phyloP scores from a whole-genome alignment of 1,284 basidiomycete species.

The Peniophora sp. region DNA sequence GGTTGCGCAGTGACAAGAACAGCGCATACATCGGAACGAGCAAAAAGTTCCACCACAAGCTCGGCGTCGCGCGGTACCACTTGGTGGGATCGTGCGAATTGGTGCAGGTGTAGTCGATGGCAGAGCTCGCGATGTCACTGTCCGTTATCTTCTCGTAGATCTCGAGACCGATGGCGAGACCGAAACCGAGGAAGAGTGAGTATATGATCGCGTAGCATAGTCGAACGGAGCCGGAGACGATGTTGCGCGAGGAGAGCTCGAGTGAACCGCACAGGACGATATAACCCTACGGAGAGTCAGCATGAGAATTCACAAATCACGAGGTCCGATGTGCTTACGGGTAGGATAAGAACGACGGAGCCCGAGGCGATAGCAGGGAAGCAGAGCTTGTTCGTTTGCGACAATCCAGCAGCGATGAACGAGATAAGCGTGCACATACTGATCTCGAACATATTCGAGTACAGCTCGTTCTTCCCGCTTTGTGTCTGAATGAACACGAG shows the following conservation, averaged over 20 bases:
- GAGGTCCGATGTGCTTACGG: constrained; percentile 42
- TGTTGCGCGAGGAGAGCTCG: constrained; percentile 73
- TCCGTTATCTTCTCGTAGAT: constrained; percentile 53
- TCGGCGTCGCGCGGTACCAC: constrained; percentile 55
- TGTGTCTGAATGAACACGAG: constrained; percentile 73
- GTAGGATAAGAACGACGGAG: constrained; percentile 84
- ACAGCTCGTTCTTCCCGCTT: constrained; percentile 74
- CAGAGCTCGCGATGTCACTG: constrained; percentile 31
- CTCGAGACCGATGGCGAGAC: constrained; percentile 72
- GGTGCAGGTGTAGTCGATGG: constrained; percentile 53
- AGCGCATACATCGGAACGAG: constrained; percentile 76
- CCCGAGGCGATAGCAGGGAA: constrained; percentile 82
- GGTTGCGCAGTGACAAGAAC: constrained; percentile 70
- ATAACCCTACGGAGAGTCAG: constrained; percentile 42
- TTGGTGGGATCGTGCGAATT: constrained; percentile 46
- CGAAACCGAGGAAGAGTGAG: constrained; percentile 77
- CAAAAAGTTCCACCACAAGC: constrained; percentile 60
- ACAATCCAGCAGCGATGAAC: constrained; percentile 75
- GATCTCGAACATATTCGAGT: constrained; percentile 84
- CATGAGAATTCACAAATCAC: background rate
- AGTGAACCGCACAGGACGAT: constrained; percentile 77
- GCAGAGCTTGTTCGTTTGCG: constrained; percentile 69
- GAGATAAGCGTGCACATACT: constrained; percentile 75
- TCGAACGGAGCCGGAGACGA: constrained; percentile 80
- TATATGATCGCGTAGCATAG: constrained; percentile 80